Base-by-base conservation (phyloP, 345 rosid species). In the Hypericum perforatum region DNA sequence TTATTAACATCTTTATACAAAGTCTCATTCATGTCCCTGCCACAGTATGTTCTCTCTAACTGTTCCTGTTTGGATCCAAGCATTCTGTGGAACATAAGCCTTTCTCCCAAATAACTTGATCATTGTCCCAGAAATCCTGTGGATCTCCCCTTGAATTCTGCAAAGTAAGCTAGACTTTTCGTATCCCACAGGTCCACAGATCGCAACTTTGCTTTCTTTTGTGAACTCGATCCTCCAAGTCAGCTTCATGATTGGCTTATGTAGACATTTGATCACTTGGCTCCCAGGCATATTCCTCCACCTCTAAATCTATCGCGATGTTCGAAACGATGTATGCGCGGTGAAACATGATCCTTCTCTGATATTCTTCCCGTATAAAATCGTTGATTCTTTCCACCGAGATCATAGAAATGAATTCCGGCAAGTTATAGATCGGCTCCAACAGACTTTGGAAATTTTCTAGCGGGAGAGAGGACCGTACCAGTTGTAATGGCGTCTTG, bases 21-120 rank as follows among this genome's bases (percentile, higher is more conserved):
- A 37, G 58, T 59, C 5, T 70, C 49, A 39, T 75, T 49, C 77
- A 78, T 70, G 11, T 66, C 62, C 74, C 63, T 67, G 12, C 95
- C 95, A 83, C 67, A 77, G 10, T 44, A 89, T 73, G 49, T 89
- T 89, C 54, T 83, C 94, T 66, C 76, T 76, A 9, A 82, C 67
- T 14, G 74, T 83, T 12, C 94, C 78, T 0, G 89, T 82, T 61
- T 79, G 95, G 68, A 80, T 78, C 97, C 97, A 89, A 42, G 92
- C 79, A 39, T 83, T 76, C 62, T 85, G 89, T 8, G 92, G 77
- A 29, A 81, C 85, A 65, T 81, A 82, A 37, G 94, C 88, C 68
- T 71, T 74, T 37, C 59, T 75, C 37, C 84, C 97, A 43, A 6
- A 78, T 72, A 59, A 64, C n/a, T n/a, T 73, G 45, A 69, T 71